Conservation (phyloP, 345 rosid species). For the Passiflora organensis region DNA sequence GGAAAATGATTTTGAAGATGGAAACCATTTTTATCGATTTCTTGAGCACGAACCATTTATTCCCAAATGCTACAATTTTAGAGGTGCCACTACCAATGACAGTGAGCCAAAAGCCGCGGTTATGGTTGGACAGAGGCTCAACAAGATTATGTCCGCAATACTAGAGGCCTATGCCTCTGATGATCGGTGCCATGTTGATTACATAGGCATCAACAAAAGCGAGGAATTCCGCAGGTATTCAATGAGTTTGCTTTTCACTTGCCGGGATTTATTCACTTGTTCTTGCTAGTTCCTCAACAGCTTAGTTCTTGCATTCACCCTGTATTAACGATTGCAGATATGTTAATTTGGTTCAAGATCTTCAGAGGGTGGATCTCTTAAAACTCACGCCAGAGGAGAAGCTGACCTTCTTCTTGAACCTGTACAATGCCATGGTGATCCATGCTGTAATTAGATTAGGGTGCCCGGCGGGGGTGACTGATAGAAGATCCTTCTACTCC, state of each 20-base stretch:
- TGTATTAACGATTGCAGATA: slow-evolving; percentile 40
- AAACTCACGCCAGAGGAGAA: slow-evolving; percentile 52
- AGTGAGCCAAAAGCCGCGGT: slow-evolving; percentile 50
- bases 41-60: slow-evolving; percentile 79
- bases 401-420: slow-evolving; percentile 73
- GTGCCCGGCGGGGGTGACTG: slow-evolving; percentile 55
- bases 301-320: neutral
- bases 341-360: slow-evolving; percentile 53
- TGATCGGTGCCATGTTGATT: slow-evolving; percentile 57
- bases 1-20: slow-evolving; percentile 78
- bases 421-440: slow-evolving; percentile 88
- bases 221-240: slow-evolving; percentile 82
- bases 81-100: slow-evolving; percentile 56
- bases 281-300: neutral
- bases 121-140: slow-evolving; percentile 39
- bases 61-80: slow-evolving; percentile 57
- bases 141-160: slow-evolving; percentile 74
- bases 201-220: slow-evolving; percentile 52
- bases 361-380: slow-evolving; percentile 64
- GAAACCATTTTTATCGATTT: slow-evolving; percentile 72
- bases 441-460: slow-evolving; percentile 75
- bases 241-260: neutral
- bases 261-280: neutral
- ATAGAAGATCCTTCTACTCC: slow-evolving; percentile 55
- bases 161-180: slow-evolving; percentile 67